Conservation (phyloP, 306 rosid genomes). For the Quercus parvula region DNA sequence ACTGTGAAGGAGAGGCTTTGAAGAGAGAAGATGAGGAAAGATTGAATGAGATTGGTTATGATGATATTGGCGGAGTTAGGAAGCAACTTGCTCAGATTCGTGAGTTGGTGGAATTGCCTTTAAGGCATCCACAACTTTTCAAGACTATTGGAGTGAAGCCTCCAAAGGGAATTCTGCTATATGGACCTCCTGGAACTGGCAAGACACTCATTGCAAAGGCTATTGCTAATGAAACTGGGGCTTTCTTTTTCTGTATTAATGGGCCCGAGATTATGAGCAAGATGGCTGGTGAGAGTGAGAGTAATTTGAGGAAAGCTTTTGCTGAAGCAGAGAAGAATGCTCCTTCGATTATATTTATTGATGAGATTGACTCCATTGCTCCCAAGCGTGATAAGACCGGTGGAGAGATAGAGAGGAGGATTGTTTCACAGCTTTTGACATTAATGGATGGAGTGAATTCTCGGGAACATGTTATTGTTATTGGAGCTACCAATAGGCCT, state of each 20-base stretch:
- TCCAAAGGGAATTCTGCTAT: too few relatives aligned
- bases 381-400: neutral
- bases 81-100: too few relatives aligned
- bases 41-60: too few relatives aligned
- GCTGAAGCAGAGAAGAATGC: neutral
- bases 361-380: neutral
- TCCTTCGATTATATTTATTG: neutral
- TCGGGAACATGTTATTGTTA: neutral
- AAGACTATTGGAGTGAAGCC: neutral
- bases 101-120: too few relatives aligned
- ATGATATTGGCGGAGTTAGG: too few relatives aligned
- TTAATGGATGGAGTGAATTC: neutral
- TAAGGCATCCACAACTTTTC: neutral
- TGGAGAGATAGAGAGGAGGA: neutral
- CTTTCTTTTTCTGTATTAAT: neutral
- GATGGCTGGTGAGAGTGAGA: too few relatives aligned
- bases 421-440: neutral
- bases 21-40: too few relatives aligned
- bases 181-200: neutral
- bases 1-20: too few relatives aligned
- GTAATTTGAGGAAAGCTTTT: too few relatives aligned
- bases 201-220: neutral
- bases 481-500: neutral
- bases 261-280: neutral
- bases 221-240: neutral